These are phyloP conservation scores for Alnus rubra DNA, from an alignment of 306 rosid species.

Conservation along the genomic window DNA sequence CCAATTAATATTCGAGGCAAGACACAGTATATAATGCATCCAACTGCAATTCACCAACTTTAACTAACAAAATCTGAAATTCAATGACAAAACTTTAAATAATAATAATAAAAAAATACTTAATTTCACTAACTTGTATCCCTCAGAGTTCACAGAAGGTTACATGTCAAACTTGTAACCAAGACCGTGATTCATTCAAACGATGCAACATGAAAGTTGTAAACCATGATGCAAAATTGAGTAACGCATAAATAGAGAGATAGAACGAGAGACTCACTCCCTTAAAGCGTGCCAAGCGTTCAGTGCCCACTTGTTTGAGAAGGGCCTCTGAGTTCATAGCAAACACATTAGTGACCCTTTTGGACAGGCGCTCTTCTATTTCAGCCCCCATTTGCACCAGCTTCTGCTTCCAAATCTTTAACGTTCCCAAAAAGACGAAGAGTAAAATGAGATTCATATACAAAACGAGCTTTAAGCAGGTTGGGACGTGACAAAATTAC, in stretches of 20 bases:
- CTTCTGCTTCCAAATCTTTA: conserved; percentile 89
- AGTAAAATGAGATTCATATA: background rate
- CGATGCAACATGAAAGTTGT: background rate
- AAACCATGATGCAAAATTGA: background rate
- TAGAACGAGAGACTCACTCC: conserved; percentile 49
- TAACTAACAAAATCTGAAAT: background rate
- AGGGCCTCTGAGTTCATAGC: conserved; percentile 55
- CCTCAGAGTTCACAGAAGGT: background rate
- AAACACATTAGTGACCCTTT: conserved; percentile 71
- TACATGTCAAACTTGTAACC: background rate
- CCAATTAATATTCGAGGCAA: background rate
- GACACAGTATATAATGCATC: background rate
- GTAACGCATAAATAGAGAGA: background rate
- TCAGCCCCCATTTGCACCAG: conserved; percentile 77
- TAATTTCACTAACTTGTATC: background rate
- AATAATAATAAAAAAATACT: background rate
- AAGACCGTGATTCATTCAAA: background rate
- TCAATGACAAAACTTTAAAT: background rate
- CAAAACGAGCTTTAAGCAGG: background rate
- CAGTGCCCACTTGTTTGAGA: conserved; percentile 44
- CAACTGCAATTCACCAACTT: background rate
- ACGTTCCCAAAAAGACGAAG: background rate
- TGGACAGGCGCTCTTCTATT: conserved; percentile 55
- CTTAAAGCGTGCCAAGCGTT: conserved; percentile 62
- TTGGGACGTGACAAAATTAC: conserved; percentile 1